Evolutionary conservation across 345 rosid genomes (phyloP).

Genomic region (Firmiana major): DNA sequence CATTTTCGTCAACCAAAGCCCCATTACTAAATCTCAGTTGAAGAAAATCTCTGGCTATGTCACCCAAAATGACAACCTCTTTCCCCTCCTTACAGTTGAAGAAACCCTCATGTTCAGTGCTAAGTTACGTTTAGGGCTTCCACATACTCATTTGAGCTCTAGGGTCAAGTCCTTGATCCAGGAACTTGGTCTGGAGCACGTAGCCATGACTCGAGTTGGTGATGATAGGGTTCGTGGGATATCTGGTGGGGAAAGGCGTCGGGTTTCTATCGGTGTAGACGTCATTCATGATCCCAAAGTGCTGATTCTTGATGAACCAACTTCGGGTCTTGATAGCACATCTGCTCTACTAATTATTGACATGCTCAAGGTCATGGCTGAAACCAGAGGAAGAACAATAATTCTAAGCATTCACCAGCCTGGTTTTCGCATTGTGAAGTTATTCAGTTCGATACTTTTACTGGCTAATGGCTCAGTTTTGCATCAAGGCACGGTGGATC

Average conservation of each 20-base stretch:
- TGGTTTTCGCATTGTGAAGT: constrained; percentile 81
- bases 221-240: constrained; percentile 83
- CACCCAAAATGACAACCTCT: constrained; percentile 78
- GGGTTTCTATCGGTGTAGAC: constrained; percentile 95
- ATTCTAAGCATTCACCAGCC: constrained; percentile 88
- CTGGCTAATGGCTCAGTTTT: constrained; percentile 72
- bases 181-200: constrained; percentile 83
- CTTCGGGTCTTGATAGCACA: constrained; percentile 89
- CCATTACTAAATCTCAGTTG: constrained; percentile 57
- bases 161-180: constrained; percentile 64
- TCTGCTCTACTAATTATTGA: constrained; percentile 75
- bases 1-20: constrained; percentile 54
- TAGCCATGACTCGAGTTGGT: constrained; percentile 64
- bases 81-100: constrained; percentile 88
- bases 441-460: constrained; percentile 66
- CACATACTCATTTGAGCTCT: constrained; percentile 40
- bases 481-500: constrained; percentile 75
- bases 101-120: constrained; percentile 93
- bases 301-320: constrained; percentile 91
- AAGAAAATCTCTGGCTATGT: constrained; percentile 84
- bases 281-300: constrained; percentile 87
- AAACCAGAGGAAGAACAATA: constrained; percentile 67
- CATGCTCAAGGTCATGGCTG: constrained; percentile 91
- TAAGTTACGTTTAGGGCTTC: constrained; percentile 66
- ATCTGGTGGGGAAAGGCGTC: constrained; percentile 94